phyloP scores from a whole-genome alignment of 1,284 basidiomycete species.

The Xerocomus nothofagi region DNA sequence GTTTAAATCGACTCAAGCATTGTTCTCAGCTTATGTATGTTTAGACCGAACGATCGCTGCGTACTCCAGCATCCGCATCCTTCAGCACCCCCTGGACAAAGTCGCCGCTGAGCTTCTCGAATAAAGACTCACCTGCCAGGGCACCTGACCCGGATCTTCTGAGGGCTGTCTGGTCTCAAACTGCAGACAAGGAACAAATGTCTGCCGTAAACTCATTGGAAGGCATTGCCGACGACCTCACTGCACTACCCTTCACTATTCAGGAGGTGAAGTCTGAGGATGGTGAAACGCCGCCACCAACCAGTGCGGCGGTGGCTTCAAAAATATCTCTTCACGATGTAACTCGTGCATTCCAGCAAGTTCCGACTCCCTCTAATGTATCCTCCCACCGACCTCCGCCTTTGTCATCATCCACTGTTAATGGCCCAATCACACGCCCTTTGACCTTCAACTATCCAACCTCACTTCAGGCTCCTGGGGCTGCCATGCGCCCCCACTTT shows the following conservation, averaged over 20 bases:
- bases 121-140: conserved; percentile 65
- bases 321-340: conserved; percentile 79
- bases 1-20: conserved; percentile 22
- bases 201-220: conserved; percentile 75
- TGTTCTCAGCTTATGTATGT: conserved; percentile 13
- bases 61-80: conserved; percentile 51
- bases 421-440: conserved; percentile 47
- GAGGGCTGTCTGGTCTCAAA: conserved; percentile 82
- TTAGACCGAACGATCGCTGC: conserved; percentile 46
- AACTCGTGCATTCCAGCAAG: conserved; percentile 79
- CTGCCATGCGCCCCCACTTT: conserved; percentile 55
- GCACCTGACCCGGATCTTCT: conserved; percentile 75
- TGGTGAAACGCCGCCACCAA: conserved; percentile 74
- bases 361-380: conserved; percentile 52
- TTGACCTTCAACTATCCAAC: conserved; percentile 37
- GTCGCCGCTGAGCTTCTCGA: conserved; percentile 51
- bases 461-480: conserved; percentile 39
- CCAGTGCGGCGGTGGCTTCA: conserved; percentile 50
- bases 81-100: conserved; percentile 57
- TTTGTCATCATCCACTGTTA: conserved; percentile 49
- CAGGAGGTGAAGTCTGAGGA: conserved; percentile 82
- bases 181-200: conserved; percentile 60
- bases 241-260: conserved; percentile 69
- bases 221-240: conserved; percentile 75
- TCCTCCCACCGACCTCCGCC: conserved; percentile 44